Conservation (phyloP, 176 grass and related monocot genomes). For the Panicum miliaceum region DNA sequence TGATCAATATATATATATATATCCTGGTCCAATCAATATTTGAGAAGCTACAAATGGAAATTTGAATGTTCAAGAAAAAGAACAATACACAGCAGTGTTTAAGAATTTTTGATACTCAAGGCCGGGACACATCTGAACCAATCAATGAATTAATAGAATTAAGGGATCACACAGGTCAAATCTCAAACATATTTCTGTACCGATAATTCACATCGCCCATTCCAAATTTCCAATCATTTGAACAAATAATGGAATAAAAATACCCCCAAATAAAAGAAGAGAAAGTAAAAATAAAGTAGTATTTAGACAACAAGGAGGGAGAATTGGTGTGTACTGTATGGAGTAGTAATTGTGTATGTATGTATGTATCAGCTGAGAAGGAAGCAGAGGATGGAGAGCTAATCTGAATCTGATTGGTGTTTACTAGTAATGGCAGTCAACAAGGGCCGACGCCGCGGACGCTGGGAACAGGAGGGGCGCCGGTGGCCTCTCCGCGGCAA, state of each 20-base stretch:
- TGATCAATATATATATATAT: too few relatives aligned
- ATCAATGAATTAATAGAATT: slow-evolving; percentile 47
- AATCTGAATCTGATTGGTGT: too few relatives aligned
- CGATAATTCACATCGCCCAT: slow-evolving; percentile 51
- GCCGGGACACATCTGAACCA: neutral
- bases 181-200: slow-evolving; percentile 32
- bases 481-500: neutral
- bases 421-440: slow-evolving; percentile 89
- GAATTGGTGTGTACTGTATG: neutral
- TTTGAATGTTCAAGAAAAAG: neutral
- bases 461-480: slow-evolving; percentile 49
- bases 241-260: slow-evolving; percentile 45
- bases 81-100: neutral
- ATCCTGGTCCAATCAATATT: neutral
- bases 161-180: slow-evolving; percentile 36
- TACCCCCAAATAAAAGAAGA: neutral
- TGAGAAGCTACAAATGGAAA: neutral
- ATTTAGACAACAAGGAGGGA: slow-evolving; percentile 22
- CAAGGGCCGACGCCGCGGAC: slow-evolving; percentile 52
- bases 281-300: neutral
- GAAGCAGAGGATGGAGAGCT: slow-evolving; percentile 15
- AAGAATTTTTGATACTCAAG: too few relatives aligned
- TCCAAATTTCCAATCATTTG: slow-evolving; percentile 49
- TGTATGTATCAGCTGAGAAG: neutral
- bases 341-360: slow-evolving; percentile 5